Evolutionary conservation across 768 basidiomycete genomes (phyloP).

Genomic region (Paxillus ammoniavirescens): DNA sequence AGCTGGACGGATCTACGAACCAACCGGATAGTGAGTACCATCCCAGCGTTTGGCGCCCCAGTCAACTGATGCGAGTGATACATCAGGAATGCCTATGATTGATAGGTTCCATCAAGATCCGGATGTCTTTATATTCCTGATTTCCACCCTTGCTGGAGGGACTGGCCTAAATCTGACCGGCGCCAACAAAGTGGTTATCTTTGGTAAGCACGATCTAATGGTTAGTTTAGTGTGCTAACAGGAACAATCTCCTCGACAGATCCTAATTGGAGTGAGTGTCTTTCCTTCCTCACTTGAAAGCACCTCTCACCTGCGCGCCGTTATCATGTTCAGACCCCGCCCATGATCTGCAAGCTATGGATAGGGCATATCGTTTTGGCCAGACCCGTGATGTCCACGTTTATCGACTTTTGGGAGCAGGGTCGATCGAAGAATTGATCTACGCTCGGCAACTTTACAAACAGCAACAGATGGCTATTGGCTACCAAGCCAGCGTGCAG

Average conservation of each 20-base stretch:
- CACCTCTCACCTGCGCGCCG: neutral
- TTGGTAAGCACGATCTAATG: constrained; percentile 48
- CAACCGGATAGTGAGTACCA: constrained; percentile 58
- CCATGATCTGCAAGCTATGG: constrained; percentile 92
- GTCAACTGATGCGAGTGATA: neutral
- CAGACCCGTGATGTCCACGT: constrained; percentile 85
- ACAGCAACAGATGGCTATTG: constrained; percentile 92
- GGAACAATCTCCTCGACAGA: constrained; percentile 41
- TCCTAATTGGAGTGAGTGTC: constrained; percentile 90
- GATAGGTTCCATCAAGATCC: constrained; percentile 79
- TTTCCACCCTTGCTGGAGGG: constrained; percentile 90
- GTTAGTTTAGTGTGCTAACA: neutral
- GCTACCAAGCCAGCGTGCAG: constrained; percentile 79
- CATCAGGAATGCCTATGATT: constrained; percentile 78
- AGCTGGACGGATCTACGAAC: constrained; percentile 76
- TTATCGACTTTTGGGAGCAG: constrained; percentile 80
- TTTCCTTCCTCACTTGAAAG: neutral
- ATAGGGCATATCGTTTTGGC: constrained; percentile 82
- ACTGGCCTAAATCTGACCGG: constrained; percentile 88
- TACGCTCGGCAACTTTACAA: constrained; percentile 91
- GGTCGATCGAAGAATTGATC: constrained; percentile 84
- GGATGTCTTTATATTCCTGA: constrained; percentile 76
- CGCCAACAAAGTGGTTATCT: constrained; percentile 93
- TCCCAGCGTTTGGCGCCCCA: neutral
- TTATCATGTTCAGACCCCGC: constrained; percentile 72